These are phyloP conservation scores for Yarrowia keelungensis DNA, from an alignment of 805 yeast species.

Conservation along the genomic window DNA sequence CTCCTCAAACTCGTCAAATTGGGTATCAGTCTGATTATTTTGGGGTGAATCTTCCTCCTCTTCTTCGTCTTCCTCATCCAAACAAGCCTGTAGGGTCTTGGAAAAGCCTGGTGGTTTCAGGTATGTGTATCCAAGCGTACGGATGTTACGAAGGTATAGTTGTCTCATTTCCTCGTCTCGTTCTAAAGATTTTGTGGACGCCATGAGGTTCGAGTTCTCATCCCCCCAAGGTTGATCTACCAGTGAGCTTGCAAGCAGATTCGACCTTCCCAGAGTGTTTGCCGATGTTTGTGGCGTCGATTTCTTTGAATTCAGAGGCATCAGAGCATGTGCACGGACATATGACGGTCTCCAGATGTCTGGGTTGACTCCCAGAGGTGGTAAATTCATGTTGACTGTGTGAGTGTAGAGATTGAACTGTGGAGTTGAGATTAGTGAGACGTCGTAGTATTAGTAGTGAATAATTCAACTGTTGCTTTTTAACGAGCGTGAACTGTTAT, in stretches of 20 bases:
- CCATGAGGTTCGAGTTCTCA: constrained; percentile 31
- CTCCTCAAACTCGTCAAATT: constrained; percentile 39
- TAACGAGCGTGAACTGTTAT: neutral
- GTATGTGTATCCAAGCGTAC: constrained; percentile 57
- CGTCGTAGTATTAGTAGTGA: neutral
- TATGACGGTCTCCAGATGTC: constrained; percentile 33
- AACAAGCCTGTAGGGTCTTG: constrained; percentile 56
- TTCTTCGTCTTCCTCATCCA: constrained; percentile 46
- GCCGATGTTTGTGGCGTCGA: constrained; percentile 1
- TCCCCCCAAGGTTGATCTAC: constrained; percentile 36
- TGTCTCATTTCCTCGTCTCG: constrained; percentile 41
- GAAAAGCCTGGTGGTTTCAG: constrained; percentile 66
- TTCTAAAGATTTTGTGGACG: constrained; percentile 19
- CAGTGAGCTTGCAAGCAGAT: constrained; percentile 6
- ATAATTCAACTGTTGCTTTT: neutral
- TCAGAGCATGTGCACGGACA: constrained; percentile 19
- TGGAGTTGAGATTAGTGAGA: no score
- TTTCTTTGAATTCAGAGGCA: constrained; percentile 27
- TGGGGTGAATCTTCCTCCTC: constrained; percentile 41
- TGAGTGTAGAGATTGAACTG: neutral
- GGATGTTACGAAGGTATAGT: constrained; percentile 46
- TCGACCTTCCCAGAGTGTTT: neutral
- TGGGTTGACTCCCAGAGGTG: constrained; percentile 22
- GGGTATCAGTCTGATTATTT: constrained; percentile 37
- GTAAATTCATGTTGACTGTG: constrained; percentile 10